Base-by-base conservation (phyloP, 371 early-diverging fungal species). In the Syncephalastrum monosporum region DNA sequence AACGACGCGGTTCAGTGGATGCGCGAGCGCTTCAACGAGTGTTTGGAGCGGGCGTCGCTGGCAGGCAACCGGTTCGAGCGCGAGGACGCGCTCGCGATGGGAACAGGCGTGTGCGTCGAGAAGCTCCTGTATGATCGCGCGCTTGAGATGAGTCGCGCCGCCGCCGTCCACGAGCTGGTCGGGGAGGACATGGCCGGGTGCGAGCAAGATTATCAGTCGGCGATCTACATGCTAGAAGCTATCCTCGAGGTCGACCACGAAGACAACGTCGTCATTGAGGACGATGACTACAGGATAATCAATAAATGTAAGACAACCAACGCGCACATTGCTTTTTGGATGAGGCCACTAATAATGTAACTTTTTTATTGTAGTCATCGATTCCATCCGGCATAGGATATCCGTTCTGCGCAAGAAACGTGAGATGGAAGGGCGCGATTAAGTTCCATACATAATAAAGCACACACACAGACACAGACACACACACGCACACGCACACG, bases 1-100 rank as follows among this genome's bases (percentile, higher is more conserved):
- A 85, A 85, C 60, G 77, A 72, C 45, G 84, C 83, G 0, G 92
- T 92, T 2, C 91, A 91, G 57, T 95, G 95, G 95, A 88, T 95
- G 65, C 83, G 92, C 16, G 87, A 84, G 43, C 81, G 86, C 50
- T 93, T 91, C 64, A 94, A 95, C 63, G 91, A 88, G 52, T 92
- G 93, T 52, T 63, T 93, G 8, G 93, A 93, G 27, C 79, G 86
- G 12, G 94, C 93, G 0, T 89, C 91, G 58, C 62, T 71, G 23
- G 84, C 78, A 43, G 82, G 83, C 56, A 65, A 59, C 13, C 74
- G 68, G 52, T 75, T 74, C 42, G 77, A 83, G 71, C 47, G 43
- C 4, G 63, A 68, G 38, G 64, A 64, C 64, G 55, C 72, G 72
- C 47, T 63, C 10, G 68, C 62, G 27, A 67, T 68, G 13, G 38